These are phyloP conservation scores for Ceriops zippeliana DNA, from an alignment of 345 rosid species.

Conservation along the genomic window DNA sequence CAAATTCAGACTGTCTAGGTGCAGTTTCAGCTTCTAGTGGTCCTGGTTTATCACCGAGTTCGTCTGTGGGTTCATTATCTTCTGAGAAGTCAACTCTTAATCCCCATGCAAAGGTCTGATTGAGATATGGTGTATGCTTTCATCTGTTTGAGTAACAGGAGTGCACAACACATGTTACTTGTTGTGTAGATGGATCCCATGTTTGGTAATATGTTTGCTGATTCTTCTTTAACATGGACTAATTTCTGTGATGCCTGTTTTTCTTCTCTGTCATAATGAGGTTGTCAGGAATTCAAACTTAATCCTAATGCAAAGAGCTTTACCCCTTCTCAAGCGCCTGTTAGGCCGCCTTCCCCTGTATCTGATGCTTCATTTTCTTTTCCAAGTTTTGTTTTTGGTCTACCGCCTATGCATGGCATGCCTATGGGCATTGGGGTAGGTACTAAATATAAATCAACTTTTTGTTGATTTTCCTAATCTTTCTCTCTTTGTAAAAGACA, in stretches of 20 bases:
- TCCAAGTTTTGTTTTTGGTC: constrained; percentile 42
- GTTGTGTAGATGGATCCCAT: neutral
- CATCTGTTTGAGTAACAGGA: neutral
- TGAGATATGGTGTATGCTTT: neutral
- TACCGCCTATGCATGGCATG: constrained; percentile 69
- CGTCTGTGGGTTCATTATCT: constrained; percentile 71
- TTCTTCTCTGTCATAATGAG: constrained; percentile 9
- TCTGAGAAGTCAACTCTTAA: constrained; percentile 74
- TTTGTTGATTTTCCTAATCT: neutral
- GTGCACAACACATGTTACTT: neutral
- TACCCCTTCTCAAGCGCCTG: constrained; percentile 49
- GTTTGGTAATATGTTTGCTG: neutral
- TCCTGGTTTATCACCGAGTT: constrained; percentile 73
- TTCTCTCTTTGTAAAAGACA: neutral
- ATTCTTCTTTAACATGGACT: neutral
- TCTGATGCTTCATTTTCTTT: constrained; percentile 66
- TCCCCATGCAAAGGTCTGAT: constrained; percentile 78
- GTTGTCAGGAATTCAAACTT: constrained; percentile 77
- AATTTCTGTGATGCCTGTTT: constrained; percentile 5
- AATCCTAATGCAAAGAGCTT: constrained; percentile 95
- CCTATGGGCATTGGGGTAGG: constrained; percentile 73
- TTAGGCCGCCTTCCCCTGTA: constrained; percentile 58
- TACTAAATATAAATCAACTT: neutral
- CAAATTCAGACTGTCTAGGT: constrained; percentile 46
- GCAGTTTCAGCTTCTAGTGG: constrained; percentile 43